These are phyloP conservation scores for Trichosporon ovoides DNA, from an alignment of 1,284 basidiomycete genomes.

Conservation along the genomic window DNA sequence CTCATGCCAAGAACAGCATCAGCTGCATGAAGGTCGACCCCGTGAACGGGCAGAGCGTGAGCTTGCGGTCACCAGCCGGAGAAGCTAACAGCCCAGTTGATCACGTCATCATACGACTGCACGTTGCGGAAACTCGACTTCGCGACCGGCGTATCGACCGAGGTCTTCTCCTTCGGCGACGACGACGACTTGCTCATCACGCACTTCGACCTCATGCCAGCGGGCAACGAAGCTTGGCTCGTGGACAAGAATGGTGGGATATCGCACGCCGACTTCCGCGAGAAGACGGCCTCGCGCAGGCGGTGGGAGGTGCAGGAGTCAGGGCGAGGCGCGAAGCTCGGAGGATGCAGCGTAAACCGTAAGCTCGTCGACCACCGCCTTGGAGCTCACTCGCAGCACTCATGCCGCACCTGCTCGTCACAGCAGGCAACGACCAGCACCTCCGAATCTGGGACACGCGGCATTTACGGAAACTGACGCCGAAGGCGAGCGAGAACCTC, in stretches of 20 bases:
- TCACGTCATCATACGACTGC: slow-evolving; percentile 51
- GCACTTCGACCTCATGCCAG: slow-evolving; percentile 50
- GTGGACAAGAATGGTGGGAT: slow-evolving; percentile 51
- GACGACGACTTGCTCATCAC: slow-evolving; percentile 50
- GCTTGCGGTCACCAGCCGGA: slow-evolving; percentile 5
- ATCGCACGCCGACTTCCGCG: slow-evolving; percentile 49
- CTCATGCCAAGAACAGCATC: slow-evolving; percentile 46
- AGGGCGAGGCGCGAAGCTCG: slow-evolving; percentile 44
- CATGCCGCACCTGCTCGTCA: slow-evolving; percentile 44
- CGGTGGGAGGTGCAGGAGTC: slow-evolving; percentile 42
- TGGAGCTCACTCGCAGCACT: slow-evolving; percentile 27
- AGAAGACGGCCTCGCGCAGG: slow-evolving; percentile 27
- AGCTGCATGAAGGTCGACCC: slow-evolving; percentile 49
- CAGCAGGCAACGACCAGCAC: slow-evolving; percentile 44
- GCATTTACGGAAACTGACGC: slow-evolving; percentile 30
- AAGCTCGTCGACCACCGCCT: slow-evolving; percentile 8
- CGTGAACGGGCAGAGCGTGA: slow-evolving; percentile 39
- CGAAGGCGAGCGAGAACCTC: slow-evolving; percentile 17
- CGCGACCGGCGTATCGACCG: slow-evolving; percentile 41
- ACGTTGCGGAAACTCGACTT: slow-evolving; percentile 50
- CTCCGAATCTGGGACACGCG: slow-evolving; percentile 48
- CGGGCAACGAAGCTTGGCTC: slow-evolving; percentile 48
- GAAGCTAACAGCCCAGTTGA: slow-evolving; percentile 38
- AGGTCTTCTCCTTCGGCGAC: slow-evolving; percentile 44
- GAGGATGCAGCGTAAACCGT: slow-evolving; percentile 49